Evolutionary conservation across 2,329 filamentous ascomycete species (phyloP).

Genomic region (Cytospora schulzeri): DNA sequence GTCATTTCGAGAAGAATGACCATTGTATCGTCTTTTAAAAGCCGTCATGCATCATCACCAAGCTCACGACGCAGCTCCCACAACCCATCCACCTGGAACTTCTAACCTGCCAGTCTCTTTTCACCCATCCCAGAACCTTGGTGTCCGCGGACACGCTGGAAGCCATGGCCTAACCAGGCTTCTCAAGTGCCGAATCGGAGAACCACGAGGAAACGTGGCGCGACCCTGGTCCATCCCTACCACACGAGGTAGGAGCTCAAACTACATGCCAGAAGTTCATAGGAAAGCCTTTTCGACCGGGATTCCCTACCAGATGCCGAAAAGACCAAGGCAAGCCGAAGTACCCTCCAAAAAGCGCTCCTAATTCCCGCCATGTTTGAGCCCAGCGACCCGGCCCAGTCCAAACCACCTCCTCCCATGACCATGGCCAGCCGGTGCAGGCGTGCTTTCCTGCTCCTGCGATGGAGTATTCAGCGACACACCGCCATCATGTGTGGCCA

Average conservation of each 20-base stretch:
- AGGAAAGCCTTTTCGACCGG: background rate
- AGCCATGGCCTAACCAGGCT: background rate
- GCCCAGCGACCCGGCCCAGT: slow-evolving; percentile 17
- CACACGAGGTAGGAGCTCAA: background rate
- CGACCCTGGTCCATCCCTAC: no score
- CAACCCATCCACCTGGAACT: no score
- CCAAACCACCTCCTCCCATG: slow-evolving; percentile 26
- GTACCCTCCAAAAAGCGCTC: background rate
- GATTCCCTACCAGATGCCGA: background rate
- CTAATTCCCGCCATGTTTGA: slow-evolving; percentile 18
- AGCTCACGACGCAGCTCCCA: no score
- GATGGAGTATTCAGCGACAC: slow-evolving; percentile 3
- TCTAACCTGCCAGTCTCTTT: background rate
- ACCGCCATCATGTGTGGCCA: slow-evolving; percentile 19
- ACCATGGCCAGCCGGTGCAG: background rate
- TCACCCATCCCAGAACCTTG: background rate
- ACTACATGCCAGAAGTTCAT: background rate
- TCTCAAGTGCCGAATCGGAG: background rate
- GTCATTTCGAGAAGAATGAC: background rate
- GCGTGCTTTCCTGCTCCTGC: background rate
- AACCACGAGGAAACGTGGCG: no score
- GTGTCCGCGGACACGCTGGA: background rate
- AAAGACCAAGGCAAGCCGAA: background rate
- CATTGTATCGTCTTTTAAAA: background rate
- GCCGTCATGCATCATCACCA: background rate